Evolutionary conservation across 768 basidiomycete species (phyloP), one percentile per base, ranked within the genome.

Genomic region (Naganishia onofrii): DNA sequence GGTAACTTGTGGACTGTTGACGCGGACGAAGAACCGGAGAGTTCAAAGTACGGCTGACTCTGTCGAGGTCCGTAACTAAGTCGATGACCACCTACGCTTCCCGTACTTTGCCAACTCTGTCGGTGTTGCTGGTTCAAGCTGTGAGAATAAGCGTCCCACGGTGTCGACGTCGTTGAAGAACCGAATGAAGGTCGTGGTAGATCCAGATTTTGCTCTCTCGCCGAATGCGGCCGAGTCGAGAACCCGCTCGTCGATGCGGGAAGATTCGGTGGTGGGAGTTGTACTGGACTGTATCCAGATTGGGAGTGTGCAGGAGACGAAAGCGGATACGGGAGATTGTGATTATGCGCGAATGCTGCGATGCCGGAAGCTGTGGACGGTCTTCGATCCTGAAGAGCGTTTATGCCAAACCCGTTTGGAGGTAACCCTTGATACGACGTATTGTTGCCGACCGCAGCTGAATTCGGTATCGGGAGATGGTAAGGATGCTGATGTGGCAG

Each of bases 1-100:
- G 57, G 57, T 51, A 51, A 23, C 48, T n/a, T 51, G 42, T 58
- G 34, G 15, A 38, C 21, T n/a, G 57, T 58, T 21, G 57, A 58
- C 23, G 57, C 15, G 7, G 60, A 42, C 3, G 60, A 63, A 12
- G 60, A 63, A 36, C 38, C 60, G 6, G 60, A 63, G 2, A 63
- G 34, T 38, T 63, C 60, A 17, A 63, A 42, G 23, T 63, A 63
- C 38, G 60, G 60, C 32, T 63, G 60, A 63, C 60, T 63, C n/a
- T 63, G 60, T 63, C 42, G 60, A 28, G 60, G 57, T 23, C 57
- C 57, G 57, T 58, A 58, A 38, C 57, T 58, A 31, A 58, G 57
- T 32, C 57, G 57, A 58, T 34, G 57, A 8, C 57, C 57, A 15
- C 48, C 48, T 51, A 34, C 34, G 34, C 34, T 38, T 21, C 57